phyloP scores from a whole-genome alignment of 2,329 filamentous ascomycete genomes.

The Fusarium graminum region DNA sequence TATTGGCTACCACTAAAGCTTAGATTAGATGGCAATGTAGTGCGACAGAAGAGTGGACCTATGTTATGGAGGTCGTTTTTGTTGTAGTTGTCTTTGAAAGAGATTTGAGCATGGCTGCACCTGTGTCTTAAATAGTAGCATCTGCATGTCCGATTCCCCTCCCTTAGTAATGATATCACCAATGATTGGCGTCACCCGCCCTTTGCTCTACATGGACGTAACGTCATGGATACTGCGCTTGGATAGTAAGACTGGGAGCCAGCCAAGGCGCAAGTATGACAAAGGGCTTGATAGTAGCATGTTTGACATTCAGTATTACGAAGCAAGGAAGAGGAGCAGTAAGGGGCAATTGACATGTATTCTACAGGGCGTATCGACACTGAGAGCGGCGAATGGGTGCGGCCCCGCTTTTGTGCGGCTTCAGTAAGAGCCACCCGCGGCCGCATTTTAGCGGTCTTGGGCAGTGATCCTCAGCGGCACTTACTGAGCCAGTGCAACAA shows the following conservation, averaged over 20 bases:
- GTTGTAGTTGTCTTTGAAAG: not conserved
- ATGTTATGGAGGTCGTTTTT: not conserved
- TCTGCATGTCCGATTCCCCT: not conserved
- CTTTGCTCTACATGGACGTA: not conserved
- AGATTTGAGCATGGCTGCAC: not conserved
- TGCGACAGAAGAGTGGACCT: accelerated
- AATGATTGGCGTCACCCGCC: not conserved
- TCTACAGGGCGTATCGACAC: not conserved
- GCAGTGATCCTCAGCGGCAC: too few relatives aligned
- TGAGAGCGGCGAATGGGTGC: not conserved
- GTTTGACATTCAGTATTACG: not conserved
- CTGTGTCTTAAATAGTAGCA: not conserved
- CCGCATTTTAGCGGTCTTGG: not conserved
- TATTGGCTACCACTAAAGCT: not conserved
- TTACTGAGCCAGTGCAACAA: too few relatives aligned
- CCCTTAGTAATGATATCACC: not conserved
- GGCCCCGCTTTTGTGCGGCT: not conserved
- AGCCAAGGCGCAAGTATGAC: not conserved
- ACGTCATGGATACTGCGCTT: not conserved
- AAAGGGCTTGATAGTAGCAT: not conserved
- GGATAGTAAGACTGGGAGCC: not conserved
- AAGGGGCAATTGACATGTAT: not conserved
- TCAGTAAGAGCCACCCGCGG: not conserved
- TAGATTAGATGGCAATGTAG: not conserved
- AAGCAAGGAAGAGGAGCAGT: not conserved